phyloP scores from a whole-genome alignment of 2,329 filamentous ascomycete genomes.

The Xylaria sp. region DNA sequence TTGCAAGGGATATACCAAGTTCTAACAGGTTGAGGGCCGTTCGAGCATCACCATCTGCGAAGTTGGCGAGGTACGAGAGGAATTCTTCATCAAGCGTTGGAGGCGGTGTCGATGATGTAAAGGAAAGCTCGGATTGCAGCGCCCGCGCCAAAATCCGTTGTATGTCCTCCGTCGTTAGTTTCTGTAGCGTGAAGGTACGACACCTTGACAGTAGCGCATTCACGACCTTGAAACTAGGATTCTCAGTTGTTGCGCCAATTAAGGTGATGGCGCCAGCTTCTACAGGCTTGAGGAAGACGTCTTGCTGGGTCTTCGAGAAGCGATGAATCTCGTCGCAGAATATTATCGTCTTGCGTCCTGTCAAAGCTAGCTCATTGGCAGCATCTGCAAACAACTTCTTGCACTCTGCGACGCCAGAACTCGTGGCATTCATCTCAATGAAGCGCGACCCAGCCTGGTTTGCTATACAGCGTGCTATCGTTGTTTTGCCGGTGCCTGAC shows the following conservation, averaged over 20 bases:
- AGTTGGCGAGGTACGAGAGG: constrained; percentile 82
- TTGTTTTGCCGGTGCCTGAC: constrained; percentile 85
- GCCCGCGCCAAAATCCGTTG: constrained; percentile 80
- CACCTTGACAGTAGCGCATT: constrained; percentile 88
- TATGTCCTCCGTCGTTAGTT: constrained; percentile 78
- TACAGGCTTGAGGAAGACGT: constrained; percentile 92
- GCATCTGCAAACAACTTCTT: constrained; percentile 93
- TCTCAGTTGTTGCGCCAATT: constrained; percentile 96
- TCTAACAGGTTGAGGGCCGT: constrained; percentile 94
- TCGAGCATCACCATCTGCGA: constrained; percentile 91
- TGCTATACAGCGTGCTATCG: constrained; percentile 91
- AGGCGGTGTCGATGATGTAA: constrained; percentile 51
- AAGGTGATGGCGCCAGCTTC: constrained; percentile 90
- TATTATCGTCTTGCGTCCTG: constrained; percentile 90
- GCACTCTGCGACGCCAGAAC: constrained; percentile 85
- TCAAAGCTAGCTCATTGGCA: constrained; percentile 79
- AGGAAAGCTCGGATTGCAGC: constrained; percentile 66
- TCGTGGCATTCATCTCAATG: constrained; percentile 95
- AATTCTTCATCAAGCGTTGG: constrained; percentile 80
- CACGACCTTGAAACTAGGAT: constrained; percentile 93
- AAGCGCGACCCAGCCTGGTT: constrained; percentile 84
- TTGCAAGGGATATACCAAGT: constrained; percentile 81
- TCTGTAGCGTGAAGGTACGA: constrained; percentile 85
- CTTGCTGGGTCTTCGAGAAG: constrained; percentile 91
- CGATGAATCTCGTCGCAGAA: constrained; percentile 98